phyloP scores from a whole-genome alignment of 768 basidiomycete species.

The Mycena vitilis region DNA sequence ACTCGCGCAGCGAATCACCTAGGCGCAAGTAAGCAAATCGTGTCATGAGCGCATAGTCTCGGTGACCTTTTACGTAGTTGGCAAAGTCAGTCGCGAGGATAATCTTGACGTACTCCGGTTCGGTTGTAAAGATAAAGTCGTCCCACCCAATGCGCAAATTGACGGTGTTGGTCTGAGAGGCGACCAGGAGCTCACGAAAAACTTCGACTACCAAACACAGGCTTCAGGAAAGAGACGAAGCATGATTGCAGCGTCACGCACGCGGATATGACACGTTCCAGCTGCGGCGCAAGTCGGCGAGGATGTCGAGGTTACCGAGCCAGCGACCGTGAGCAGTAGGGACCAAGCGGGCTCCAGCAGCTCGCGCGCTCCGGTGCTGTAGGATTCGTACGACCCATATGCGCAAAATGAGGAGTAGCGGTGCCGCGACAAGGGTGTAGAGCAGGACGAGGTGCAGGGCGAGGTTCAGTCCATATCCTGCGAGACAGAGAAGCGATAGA shows the following conservation, averaged over 20 bases:
- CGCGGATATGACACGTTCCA: conserved; percentile 24
- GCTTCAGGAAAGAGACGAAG: background rate
- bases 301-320: conserved; percentile 19
- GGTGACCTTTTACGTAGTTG: conserved; percentile 55
- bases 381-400: background rate
- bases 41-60: background rate
- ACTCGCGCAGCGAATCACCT: conserved; percentile 18
- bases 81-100: conserved; percentile 61
- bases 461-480: too few relatives aligned
- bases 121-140: conserved; percentile 52
- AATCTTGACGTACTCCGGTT: conserved; percentile 62
- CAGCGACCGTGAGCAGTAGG: conserved; percentile 13
- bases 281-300: background rate
- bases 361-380: conserved; percentile 4
- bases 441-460: too few relatives aligned
- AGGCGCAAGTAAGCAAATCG: background rate
- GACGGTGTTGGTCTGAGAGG: background rate
- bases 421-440: too few relatives aligned
- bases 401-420: too few relatives aligned
- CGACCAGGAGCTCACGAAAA: background rate
- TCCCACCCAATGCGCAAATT: conserved; percentile 27
- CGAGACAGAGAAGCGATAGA: too few relatives aligned
- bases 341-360: conserved; percentile 9
- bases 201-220: background rate
- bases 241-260: background rate